Evolutionary conservation across 2,329 filamentous ascomycete species (phyloP).

Genomic region (Diaporthe australafricana): DNA sequence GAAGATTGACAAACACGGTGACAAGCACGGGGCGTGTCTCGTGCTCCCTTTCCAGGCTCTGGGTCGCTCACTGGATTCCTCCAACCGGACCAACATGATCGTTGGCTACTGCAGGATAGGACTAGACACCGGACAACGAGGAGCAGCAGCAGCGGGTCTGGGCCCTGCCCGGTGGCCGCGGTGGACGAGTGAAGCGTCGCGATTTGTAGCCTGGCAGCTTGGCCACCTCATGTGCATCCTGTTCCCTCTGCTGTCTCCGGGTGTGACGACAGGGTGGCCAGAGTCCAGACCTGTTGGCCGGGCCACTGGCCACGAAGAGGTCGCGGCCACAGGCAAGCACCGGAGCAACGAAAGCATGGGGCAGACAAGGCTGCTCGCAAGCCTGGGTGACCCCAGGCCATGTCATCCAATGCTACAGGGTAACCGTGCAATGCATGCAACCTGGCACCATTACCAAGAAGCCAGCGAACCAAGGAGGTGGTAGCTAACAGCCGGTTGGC

Average conservation of each 20-base stretch:
- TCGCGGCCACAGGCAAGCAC: slow-evolving; percentile 15
- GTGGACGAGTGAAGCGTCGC: slow-evolving; percentile 32
- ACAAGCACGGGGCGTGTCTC: slow-evolving; percentile 8
- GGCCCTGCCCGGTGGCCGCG: slow-evolving; percentile 18
- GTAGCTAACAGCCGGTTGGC: slow-evolving; percentile 25
- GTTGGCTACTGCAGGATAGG: slow-evolving; percentile 23
- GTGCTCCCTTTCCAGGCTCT: background rate
- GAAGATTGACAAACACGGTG: no score
- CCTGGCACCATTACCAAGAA: slow-evolving; percentile 7
- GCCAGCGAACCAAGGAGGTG: slow-evolving; percentile 27
- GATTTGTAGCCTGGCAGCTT: slow-evolving; percentile 27
- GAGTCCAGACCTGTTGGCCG: slow-evolving; percentile 18
- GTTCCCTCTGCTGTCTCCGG: background rate
- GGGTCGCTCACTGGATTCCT: slow-evolving; percentile 8
- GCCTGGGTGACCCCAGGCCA: slow-evolving; percentile 20
- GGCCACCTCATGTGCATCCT: slow-evolving; percentile 7
- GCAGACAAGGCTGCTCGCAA: slow-evolving; percentile 12
- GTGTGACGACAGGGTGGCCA: background rate
- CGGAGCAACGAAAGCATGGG: slow-evolving; percentile 10
- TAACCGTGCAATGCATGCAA: background rate
- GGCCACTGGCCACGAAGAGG: slow-evolving; percentile 14
- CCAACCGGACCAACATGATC: slow-evolving; percentile 13
- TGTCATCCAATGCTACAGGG: slow-evolving; percentile 3
- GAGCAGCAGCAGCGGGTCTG: slow-evolving; percentile 19
- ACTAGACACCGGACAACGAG: background rate